Evolutionary conservation across 805 yeast genomes (phyloP).

Genomic region (Wickerhamia fluorescens): DNA sequence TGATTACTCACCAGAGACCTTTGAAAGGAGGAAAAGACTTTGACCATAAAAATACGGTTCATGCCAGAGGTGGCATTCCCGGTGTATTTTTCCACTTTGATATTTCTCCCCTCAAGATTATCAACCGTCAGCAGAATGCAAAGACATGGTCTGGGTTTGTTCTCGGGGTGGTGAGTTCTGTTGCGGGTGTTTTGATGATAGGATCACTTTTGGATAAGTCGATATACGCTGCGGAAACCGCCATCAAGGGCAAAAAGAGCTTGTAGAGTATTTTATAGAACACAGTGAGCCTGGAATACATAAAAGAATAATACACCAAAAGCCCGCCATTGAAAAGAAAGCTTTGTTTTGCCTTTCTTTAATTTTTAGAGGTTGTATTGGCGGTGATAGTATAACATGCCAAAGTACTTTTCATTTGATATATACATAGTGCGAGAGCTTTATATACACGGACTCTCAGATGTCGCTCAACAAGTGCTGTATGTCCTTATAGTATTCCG

Average conservation of each 20-base stretch:
- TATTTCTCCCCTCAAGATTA: slow-evolving; percentile 86
- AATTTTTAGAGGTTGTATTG: no score
- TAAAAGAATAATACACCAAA: no score
- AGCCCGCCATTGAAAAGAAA: neutral
- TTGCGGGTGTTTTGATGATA: slow-evolving; percentile 90
- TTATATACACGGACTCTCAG: slow-evolving; percentile 5
- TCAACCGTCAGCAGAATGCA: slow-evolving; percentile 67
- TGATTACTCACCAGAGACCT: slow-evolving; percentile 83
- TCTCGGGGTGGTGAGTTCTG: slow-evolving; percentile 75
- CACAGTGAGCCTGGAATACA: no score
- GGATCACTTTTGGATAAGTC: slow-evolving; percentile 86
- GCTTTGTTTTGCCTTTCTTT: no score
- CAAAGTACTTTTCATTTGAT: no score
- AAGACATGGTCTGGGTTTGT: slow-evolving; percentile 80
- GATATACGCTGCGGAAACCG: slow-evolving; percentile 82
- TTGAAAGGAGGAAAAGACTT: slow-evolving; percentile 80
- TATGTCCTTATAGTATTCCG: slow-evolving; percentile 51
- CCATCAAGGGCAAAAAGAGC: slow-evolving; percentile 61
- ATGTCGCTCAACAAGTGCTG: slow-evolving; percentile 41
- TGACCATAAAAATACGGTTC: slow-evolving; percentile 83
- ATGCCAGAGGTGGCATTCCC: slow-evolving; percentile 82
- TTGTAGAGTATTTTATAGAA: slow-evolving; percentile 7
- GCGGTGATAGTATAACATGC: no score
- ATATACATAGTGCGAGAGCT: no score
- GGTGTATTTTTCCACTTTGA: slow-evolving; percentile 86